phyloP scores from a whole-genome alignment of 2,329 filamentous ascomycete species.

The Cercospora janseana region DNA sequence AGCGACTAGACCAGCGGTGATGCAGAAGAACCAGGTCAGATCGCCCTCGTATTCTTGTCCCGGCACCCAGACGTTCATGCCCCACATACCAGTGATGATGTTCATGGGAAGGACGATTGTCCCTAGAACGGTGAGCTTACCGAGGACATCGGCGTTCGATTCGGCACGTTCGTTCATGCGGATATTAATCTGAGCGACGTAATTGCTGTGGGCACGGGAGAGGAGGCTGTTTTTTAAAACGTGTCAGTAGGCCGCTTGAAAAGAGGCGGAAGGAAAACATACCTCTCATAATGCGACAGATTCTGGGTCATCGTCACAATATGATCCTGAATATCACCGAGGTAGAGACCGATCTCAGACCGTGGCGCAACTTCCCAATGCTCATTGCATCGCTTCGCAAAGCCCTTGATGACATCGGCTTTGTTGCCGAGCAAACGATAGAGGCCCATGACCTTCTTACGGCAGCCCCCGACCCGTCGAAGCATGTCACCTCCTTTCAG shows the following conservation, averaged over 20 bases:
- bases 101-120: constrained; percentile 99
- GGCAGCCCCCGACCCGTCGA: constrained; percentile 83
- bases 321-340: constrained; percentile 98
- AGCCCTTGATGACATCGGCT: constrained; percentile 98
- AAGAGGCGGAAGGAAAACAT: constrained; percentile 41
- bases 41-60: constrained; percentile 63
- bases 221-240: constrained; percentile 66
- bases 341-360: constrained; percentile 93
- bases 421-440: constrained; percentile 94
- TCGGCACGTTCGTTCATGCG: constrained; percentile 98
- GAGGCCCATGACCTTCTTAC: constrained; percentile 95
- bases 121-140: constrained; percentile 90
- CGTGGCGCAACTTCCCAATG: constrained; percentile 94
- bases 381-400: constrained; percentile 97
- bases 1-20: constrained; percentile 69
- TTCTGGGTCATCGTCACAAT: constrained; percentile 99
- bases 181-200: constrained; percentile 98
- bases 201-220: constrained; percentile 88
- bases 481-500: constrained; percentile 73
- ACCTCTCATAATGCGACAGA: constrained; percentile 94
- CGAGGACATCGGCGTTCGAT: constrained; percentile 89
- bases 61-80: constrained; percentile 86
- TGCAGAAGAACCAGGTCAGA: constrained; percentile 62
- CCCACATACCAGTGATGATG: constrained; percentile 97
- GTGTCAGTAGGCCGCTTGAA: constrained; percentile 22